Conservation (phyloP, 1,139 yeast genomes). For the Casaregolazyma suthepensis region DNA sequence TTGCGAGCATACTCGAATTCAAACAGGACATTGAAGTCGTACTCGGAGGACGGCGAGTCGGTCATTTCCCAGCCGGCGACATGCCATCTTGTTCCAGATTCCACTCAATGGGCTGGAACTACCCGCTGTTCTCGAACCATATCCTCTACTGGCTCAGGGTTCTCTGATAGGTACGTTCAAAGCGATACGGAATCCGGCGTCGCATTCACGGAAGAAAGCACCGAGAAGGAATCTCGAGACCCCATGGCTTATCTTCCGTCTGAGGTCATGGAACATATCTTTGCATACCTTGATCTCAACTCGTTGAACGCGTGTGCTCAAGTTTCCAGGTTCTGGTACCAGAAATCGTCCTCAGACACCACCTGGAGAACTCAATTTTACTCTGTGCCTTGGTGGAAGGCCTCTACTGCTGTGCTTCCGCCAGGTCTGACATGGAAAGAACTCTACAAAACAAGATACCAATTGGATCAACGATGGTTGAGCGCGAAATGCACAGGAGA, state of each 20-base stretch:
- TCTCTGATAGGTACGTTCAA: constrained; percentile 2
- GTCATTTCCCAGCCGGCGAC: background rate
- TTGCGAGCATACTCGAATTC: background rate
- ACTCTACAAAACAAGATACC: constrained; percentile 24
- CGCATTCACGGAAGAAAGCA: constrained; percentile 18
- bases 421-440: constrained; percentile 22
- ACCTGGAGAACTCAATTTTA: constrained; percentile 27
- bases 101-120: background rate
- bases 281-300: constrained; percentile 19
- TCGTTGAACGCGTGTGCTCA: constrained; percentile 20
- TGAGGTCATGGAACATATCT: constrained; percentile 25
- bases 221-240: constrained; percentile 15
- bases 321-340: constrained; percentile 25
- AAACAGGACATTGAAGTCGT: background rate
- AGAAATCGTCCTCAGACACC: constrained; percentile 18
- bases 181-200: constrained; percentile 25
- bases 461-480: constrained; percentile 30
- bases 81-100: background rate
- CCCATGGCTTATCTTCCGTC: constrained; percentile 24
- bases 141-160: background rate
- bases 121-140: background rate
- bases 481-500: constrained; percentile 21
- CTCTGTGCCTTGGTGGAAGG: constrained; percentile 19
- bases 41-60: background rate
- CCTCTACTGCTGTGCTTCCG: constrained; percentile 10